phyloP scores from a whole-genome alignment of 192 early-diverging fungal genomes.

The Coemansia brasiliensis region DNA sequence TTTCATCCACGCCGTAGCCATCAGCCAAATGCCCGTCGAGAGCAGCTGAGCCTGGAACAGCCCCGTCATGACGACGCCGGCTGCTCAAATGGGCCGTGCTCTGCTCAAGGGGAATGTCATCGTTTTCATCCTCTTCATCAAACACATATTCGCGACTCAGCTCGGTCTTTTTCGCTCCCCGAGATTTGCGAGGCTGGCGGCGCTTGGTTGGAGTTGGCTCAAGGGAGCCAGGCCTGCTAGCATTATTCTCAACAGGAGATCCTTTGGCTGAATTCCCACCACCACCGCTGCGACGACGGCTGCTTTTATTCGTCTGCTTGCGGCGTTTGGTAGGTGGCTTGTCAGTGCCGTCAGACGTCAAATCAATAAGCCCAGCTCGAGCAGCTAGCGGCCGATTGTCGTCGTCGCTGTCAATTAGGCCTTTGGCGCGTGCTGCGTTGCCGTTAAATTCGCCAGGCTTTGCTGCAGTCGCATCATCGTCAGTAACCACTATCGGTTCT shows the following conservation, averaged over 20 bases:
- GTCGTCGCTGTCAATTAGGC: conserved; percentile 25
- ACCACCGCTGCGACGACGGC: conserved; percentile 11
- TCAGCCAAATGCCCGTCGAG: conserved; percentile 1
- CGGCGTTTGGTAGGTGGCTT: conserved; percentile 29
- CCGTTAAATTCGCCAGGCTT: neutral
- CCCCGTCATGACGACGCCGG: conserved; percentile 16
- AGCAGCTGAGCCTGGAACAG: conserved; percentile 16
- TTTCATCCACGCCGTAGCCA: conserved; percentile 41
- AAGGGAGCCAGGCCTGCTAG: conserved; percentile 1
- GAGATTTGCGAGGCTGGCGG: conserved; percentile 14
- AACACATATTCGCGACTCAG: conserved; percentile 45
- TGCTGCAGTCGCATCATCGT: conserved; percentile 15
- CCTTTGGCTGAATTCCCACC: conserved; percentile 13
- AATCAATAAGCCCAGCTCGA: conserved; percentile 10
- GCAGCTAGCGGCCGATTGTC: conserved; percentile 32
- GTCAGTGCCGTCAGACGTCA: neutral
- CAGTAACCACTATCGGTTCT: conserved; percentile 21
- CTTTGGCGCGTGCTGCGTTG: neutral
- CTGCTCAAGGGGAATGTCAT: conserved; percentile 30
- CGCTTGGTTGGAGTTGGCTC: conserved; percentile 10
- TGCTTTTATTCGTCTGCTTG: conserved; percentile 10
- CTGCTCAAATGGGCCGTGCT: conserved; percentile 18
- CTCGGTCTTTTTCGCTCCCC: conserved; percentile 37
- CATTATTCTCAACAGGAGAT: conserved; percentile 9
- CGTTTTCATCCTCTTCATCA: conserved; percentile 31